phyloP scores from a whole-genome alignment of 192 early-diverging fungal genomes.

The Linnemannia zychae region DNA sequence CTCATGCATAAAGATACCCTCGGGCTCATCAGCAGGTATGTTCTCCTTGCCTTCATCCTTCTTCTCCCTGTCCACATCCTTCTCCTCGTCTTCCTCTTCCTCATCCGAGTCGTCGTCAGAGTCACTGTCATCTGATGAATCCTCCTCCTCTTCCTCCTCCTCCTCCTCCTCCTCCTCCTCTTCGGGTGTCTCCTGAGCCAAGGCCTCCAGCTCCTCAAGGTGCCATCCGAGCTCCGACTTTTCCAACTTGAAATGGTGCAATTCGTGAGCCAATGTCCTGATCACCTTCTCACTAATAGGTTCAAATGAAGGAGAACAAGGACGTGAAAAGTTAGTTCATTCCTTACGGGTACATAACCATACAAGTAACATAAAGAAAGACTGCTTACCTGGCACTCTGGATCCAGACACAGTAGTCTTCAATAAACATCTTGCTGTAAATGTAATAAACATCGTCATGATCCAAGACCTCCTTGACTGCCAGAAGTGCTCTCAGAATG shows the following conservation, averaged over 20 bases:
- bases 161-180: conserved; percentile 45
- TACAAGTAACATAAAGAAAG: conserved; percentile 15
- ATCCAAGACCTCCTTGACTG: conserved; percentile 84
- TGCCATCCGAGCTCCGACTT: conserved; percentile 83
- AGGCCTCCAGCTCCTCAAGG: conserved; percentile 84
- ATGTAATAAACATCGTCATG: conserved; percentile 91
- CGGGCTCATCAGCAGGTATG: conserved; percentile 8
- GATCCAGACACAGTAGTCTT: conserved; percentile 98
- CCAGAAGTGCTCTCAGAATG: conserved; percentile 83
- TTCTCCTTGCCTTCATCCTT: background rate
- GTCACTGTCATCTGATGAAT: conserved; percentile 2
- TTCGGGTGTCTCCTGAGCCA: conserved; percentile 69
- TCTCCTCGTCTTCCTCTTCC: background rate
- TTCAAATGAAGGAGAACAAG: background rate
- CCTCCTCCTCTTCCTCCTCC: conserved; percentile 8
- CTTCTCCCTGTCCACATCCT: background rate
- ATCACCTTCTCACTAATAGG: conserved; percentile 78
- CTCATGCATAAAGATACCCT: conserved; percentile 44
- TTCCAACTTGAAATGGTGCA: conserved; percentile 76
- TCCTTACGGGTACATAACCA: background rate
- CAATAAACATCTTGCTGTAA: conserved; percentile 88
- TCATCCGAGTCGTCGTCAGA: conserved; percentile 20
- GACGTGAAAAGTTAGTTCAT: background rate
- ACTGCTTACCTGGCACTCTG: conserved; percentile 76
- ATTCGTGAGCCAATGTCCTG: conserved; percentile 82